These are phyloP conservation scores for Austroboletus eburneus DNA, from an alignment of 768 basidiomycete genomes.

Conservation along the genomic window DNA sequence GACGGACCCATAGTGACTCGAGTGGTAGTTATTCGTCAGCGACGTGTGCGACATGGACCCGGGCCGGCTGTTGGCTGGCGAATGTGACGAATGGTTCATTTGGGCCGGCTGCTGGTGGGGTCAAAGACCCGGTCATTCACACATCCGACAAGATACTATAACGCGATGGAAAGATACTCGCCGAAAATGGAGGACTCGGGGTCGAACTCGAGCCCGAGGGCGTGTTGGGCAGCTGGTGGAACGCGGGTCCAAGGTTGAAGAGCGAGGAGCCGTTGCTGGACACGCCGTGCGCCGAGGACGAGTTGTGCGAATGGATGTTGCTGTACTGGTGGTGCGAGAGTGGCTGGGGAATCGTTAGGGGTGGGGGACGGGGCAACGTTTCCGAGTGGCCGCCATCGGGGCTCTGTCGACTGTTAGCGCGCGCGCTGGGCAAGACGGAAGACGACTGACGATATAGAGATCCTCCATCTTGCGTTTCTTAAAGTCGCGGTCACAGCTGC, in stretches of 20 bases:
- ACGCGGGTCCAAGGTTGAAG: constrained; percentile 52
- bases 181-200: constrained; percentile 82
- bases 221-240: constrained; percentile 62
- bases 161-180: constrained; percentile 60
- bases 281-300: constrained; percentile 38
- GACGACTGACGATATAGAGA: constrained; percentile 46
- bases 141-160: too few species aligned
- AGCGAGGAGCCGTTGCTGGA: constrained; percentile 39
- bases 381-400: constrained; percentile 42
- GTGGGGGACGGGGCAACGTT: constrained; percentile 42
- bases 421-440: background rate
- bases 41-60: constrained; percentile 37
- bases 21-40: constrained; percentile 41
- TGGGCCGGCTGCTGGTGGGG: constrained; percentile 58
- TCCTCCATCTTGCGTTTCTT: constrained; percentile 63
- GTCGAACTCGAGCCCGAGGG: constrained; percentile 70
- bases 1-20: constrained; percentile 48
- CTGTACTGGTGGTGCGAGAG: constrained; percentile 48
- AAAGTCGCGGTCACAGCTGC: constrained; percentile 52
- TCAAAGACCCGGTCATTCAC: constrained; percentile 43
- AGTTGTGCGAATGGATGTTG: constrained; percentile 36
- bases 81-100: constrained; percentile 56
- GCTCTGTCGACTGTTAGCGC: constrained; percentile 32
- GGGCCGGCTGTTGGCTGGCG: constrained; percentile 47
- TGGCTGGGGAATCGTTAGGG: constrained; percentile 60